These are phyloP conservation scores for Malus hybrid DNA, from an alignment of 331 rosid genomes.

Conservation along the genomic window DNA sequence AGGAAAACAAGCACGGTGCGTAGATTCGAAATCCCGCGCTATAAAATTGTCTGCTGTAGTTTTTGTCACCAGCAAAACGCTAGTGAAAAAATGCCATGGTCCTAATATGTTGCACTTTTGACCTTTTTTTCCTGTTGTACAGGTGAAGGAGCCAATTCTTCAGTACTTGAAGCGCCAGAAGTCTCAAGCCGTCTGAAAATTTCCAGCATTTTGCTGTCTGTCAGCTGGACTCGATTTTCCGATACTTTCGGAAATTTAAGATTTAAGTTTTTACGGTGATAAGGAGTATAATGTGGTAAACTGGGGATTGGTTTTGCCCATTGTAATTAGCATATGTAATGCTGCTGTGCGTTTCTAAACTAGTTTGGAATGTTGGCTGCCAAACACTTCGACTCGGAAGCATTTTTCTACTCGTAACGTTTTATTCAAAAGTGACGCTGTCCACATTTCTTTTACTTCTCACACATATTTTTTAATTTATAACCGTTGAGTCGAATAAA, in stretches of 20 bases:
- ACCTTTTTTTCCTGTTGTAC: constrained; percentile 6
- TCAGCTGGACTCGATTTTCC: not conserved
- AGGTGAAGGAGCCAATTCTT: constrained; percentile 92
- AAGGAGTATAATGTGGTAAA: not conserved
- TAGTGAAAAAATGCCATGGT: not conserved
- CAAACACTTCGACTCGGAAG: too few relatives aligned
- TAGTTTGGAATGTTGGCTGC: too few relatives aligned
- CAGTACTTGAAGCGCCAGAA: constrained; percentile 78
- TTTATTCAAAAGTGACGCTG: too few relatives aligned
- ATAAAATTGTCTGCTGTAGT: not conserved
- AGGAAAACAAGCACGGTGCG: constrained; percentile 92
- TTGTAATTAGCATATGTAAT: not conserved
- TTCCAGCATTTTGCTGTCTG: not conserved
- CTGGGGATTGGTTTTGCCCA: not conserved
- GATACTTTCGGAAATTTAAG: not conserved
- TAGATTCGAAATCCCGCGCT: not conserved
- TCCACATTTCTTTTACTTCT: too few relatives aligned
- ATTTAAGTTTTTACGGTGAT: not conserved
- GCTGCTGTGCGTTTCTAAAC: not conserved
- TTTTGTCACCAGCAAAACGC: not conserved
- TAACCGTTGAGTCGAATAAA: too few relatives aligned
- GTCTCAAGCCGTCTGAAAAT: constrained; percentile 41
- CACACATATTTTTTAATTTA: too few relatives aligned
- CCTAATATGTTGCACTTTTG: not conserved
- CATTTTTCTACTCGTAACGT: too few relatives aligned